Conservation (phyloP, 2,329 filamentous ascomycete genomes). For the Torrubiellomyces zombiae region DNA sequence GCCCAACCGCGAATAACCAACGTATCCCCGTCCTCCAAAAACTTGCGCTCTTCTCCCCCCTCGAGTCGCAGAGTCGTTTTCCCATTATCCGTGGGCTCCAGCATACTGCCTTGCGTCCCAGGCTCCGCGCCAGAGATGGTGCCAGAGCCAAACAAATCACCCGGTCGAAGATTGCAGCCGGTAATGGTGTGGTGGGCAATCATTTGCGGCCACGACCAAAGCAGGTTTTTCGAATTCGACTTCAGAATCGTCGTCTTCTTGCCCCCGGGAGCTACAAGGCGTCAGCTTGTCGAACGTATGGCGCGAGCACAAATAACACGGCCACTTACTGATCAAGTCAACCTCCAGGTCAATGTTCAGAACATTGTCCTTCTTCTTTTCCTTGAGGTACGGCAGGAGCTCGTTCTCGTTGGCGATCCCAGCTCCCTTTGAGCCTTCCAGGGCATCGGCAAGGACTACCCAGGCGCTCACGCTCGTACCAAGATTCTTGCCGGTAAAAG, state of each 20-base stretch:
- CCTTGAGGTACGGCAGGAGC: constrained; percentile 31
- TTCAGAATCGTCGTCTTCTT: constrained; percentile 15
- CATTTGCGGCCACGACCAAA: constrained; percentile 77
- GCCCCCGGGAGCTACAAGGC: constrained; percentile 12
- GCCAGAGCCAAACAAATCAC: constrained; percentile 62
- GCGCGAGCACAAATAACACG: too few relatives aligned
- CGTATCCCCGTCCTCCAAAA: constrained; percentile 60
- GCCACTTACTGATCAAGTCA: constrained; percentile 19
- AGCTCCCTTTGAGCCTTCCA: constrained; percentile 17
- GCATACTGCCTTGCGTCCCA: constrained; percentile 50
- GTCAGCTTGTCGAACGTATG: not conserved
- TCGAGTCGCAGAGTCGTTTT: constrained; percentile 45
- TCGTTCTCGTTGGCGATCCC: constrained; percentile 17
- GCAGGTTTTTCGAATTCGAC: constrained; percentile 28
- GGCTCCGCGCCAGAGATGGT: constrained; percentile 52
- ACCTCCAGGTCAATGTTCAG: constrained; percentile 22
- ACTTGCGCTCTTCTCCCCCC: constrained; percentile 50
- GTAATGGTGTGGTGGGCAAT: constrained; percentile 64
- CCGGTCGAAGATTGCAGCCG: constrained; percentile 57
- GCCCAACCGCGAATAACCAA: constrained; percentile 49
- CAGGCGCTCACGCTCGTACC: constrained; percentile 44
- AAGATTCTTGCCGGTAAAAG: constrained; percentile 45
- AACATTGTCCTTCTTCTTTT: constrained; percentile 25
- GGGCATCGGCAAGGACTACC: constrained; percentile 43
- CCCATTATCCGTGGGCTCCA: constrained; percentile 57